Percentiles rank a stretch among this genome's conserved stretches.
These are phyloP conservation scores for Rubus idaeus DNA, from an alignment of 306 rosid genomes.

Conservation along the genomic window DNA sequence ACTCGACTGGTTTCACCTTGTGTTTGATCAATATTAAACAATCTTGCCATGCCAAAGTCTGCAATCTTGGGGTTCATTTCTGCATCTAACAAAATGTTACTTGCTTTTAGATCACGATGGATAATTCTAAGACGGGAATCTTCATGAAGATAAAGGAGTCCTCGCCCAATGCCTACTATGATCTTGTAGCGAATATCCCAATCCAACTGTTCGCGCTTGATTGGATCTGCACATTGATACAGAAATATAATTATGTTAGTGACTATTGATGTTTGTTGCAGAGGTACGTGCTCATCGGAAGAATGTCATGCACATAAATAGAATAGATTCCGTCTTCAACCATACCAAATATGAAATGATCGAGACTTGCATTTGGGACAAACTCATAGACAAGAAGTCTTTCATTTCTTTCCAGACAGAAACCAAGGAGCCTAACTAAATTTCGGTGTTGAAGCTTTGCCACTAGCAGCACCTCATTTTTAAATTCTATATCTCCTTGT, in stretches of 20 bases:
- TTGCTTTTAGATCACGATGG: neutral
- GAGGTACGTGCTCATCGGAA: too few species aligned
- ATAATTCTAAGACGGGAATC: neutral
- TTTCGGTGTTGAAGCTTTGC: constrained; percentile 1
- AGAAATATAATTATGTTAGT: too few species aligned
- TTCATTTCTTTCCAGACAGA: neutral
- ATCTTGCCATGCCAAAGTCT: neutral
- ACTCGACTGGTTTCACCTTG: neutral
- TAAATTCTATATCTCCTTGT: neutral
- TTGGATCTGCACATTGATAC: neutral
- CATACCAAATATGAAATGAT: constrained; percentile 21
- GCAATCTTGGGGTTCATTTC: constrained; percentile 6
- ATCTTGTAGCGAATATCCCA: constrained; percentile 4
- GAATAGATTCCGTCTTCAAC: neutral
- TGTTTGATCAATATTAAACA: neutral
- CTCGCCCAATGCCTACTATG: constrained; percentile 2
- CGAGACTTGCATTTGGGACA: constrained; percentile 18
- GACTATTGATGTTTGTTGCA: too few species aligned
- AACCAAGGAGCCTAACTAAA: constrained; percentile 5
- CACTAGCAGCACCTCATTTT: neutral
- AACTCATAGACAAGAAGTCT: neutral
- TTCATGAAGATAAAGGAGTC: constrained; percentile 9
- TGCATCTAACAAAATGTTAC: neutral
- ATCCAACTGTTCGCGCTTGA: neutral
- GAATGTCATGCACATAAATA: too few species aligned